Conservation (phyloP, 805 yeast species). For the Saccharomyces eubayanus region DNA sequence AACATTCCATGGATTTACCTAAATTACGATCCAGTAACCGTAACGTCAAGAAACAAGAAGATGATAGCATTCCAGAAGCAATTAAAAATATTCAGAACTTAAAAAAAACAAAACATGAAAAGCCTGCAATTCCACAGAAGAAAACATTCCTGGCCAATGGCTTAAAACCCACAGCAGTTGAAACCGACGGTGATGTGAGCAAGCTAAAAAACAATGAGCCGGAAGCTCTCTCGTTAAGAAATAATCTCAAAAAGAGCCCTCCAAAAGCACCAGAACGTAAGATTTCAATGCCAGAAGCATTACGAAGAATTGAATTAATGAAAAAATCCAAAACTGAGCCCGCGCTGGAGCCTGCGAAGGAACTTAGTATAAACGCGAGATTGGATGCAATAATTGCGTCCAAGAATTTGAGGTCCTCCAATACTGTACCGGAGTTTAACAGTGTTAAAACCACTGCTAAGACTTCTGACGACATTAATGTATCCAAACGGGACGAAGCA, state of each 20-base stretch:
- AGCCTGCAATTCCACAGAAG: background rate
- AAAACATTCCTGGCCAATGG: background rate
- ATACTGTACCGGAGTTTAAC: background rate
- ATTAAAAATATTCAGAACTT: background rate
- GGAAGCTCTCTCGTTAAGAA: background rate
- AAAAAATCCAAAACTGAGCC: constrained; percentile 1
- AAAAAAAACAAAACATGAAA: background rate
- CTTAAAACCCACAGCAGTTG: background rate
- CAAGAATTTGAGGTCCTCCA: background rate
- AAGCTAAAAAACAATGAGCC: background rate
- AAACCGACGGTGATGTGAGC: background rate
- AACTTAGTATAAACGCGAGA: background rate
- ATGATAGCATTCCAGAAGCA: background rate
- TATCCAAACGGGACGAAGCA: background rate
- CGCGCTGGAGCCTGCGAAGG: background rate
- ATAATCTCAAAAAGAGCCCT: constrained; percentile 7
- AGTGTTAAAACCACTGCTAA: background rate
- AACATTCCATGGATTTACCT: background rate
- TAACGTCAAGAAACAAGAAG: background rate
- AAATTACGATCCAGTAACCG: background rate
- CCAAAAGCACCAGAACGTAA: constrained; percentile 19
- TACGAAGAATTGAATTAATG: constrained; percentile 16
- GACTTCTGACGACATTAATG: background rate
- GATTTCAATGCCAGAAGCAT: constrained; percentile 25
- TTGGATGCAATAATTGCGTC: background rate